A percentile compares a stretch with the other conserved stretches of the same genome.
Evolutionary conservation across 2,329 filamentous ascomycete genomes (phyloP).

Genomic region (Paracoccidioides lutzii): DNA sequence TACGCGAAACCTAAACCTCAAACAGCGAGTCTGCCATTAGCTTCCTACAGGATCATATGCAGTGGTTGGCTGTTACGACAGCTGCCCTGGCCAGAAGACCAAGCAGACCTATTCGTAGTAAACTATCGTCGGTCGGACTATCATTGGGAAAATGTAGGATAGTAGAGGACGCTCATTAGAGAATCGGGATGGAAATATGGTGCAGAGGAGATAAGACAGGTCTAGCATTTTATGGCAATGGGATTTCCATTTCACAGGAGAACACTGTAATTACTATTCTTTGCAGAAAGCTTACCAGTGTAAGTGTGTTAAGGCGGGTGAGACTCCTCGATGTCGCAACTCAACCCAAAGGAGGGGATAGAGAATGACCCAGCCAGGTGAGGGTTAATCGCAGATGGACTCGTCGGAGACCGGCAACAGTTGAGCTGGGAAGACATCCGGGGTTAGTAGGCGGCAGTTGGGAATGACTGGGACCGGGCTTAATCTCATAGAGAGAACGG

Average conservation of each 20-base stretch:
- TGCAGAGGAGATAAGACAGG: not conserved
- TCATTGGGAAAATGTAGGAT: not conserved
- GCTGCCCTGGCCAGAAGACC: too few species aligned
- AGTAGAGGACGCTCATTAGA: conserved; percentile 1
- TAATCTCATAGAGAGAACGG: conserved; percentile 1
- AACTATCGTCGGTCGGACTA: too few species aligned
- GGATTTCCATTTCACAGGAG: not conserved
- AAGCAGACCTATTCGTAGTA: too few species aligned
- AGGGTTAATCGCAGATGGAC: not conserved
- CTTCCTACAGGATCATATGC: too few species aligned
- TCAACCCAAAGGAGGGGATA: too few species aligned
- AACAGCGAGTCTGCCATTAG: too few species aligned
- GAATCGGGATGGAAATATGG: not conserved
- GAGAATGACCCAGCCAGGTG: too few species aligned
- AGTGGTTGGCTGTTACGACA: too few species aligned
- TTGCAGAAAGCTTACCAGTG: not conserved
- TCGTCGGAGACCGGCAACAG: not conserved
- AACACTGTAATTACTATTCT: not conserved
- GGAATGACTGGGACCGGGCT: not conserved
- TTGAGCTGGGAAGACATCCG: not conserved
- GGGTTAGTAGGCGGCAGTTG: not conserved
- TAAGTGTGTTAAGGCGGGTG: not conserved
- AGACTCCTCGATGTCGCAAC: too few species aligned
- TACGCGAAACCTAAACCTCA: too few species aligned
- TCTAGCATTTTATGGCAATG: not conserved